Base-by-base conservation (phyloP, 495 filamentous ascomycete species). In the Letharia columbiana region DNA sequence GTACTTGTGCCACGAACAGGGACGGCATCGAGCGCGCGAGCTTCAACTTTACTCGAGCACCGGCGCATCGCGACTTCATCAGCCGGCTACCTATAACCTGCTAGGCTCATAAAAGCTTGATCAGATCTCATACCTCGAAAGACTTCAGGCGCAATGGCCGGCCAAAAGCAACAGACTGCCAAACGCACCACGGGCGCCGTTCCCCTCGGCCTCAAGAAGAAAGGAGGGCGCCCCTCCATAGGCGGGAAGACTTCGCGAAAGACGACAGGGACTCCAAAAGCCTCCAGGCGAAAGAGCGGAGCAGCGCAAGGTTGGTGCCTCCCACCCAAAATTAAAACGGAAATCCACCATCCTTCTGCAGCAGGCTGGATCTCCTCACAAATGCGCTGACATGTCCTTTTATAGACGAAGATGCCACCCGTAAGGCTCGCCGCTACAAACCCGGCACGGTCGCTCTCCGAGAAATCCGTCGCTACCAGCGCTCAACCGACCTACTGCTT, bases 401-500 rank as follows among this genome's bases (percentile, higher is more conserved):
- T 1, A n/a, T 40, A 66, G 57, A 66, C 42, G 57, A 66, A 33
- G 62, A 64, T 11, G 50, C 49, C n/a, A 17, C 60, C 20, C 61
- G 68, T 8, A 72, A 73, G 40, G 47, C 64, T 65, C 85, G 81
- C 65, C 85, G 92, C 70, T 96, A 93, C 75, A 87, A 81, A 65
- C 92, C 92, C 4, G 92, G 92, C 65, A 96, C 92, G 2, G 75
- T 89, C 23, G 92, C 92, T 3, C 78, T 97, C 20, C 85, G 85
- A 70, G 92, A 97, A 78, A 97, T 97, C 74, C 82, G 92, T 59
- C 81, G 82, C 71, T 91, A 94, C 73, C 92, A 97, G 76, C 84
- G 83, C 72, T 85, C 80, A 56, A 96, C 89, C 50, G 91, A 96
- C 65, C 80, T 97, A 0, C 77, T 97, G 2, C 75, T 97, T 61